Evolutionary conservation across 345 rosid genomes (phyloP), one percentile per base, ranked within the genome.

Genomic region (Fremontodendron californicum): DNA sequence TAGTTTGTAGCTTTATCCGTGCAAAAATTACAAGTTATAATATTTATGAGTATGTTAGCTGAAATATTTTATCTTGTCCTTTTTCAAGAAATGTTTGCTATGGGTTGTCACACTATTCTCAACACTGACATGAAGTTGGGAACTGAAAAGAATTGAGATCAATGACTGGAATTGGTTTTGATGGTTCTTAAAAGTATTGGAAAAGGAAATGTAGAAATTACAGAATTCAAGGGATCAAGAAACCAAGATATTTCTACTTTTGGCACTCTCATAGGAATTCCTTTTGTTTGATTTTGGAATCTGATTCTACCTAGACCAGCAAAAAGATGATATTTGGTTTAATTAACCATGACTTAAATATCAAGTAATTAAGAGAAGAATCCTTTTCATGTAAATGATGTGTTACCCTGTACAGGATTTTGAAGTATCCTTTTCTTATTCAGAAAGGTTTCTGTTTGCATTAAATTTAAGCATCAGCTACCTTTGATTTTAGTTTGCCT

Each of bases 381-480:
- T 46, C 82, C 45, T n/a, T 73, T 51, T 79, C 64, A 46, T 67
- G 71, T 57, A 72, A 71, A 54, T 74, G 25, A 72, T 69, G 77
- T 74, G 60, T 79, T 13, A 48, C 62, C 72, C 69, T 77, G 43
- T 74, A 43, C 25, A 52, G 16, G 71, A 48, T 58, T 49, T 7
- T 71, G 62, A 83, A 81, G 77, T 78, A 82, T 76, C 71, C 65
- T 75, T 80, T 81, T 58, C 81, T 81, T 79, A 63, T 60, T 74
- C 39, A 3, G 33, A n/a, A 78, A 74, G 78, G 23, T 68, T 78
- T 23, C 23, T 73, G 52, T 68, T 61, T 63, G 68, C 72, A 78
- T 29, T 51, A 73, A 61, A 79, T 79, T 68, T 66, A 83, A 70
- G 77, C 73, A 13, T 16, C 69, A 61, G 35, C 71, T 60, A 68